Conservation (phyloP, 2,329 filamentous ascomycete genomes). For the Trichocomaceae sp. region DNA sequence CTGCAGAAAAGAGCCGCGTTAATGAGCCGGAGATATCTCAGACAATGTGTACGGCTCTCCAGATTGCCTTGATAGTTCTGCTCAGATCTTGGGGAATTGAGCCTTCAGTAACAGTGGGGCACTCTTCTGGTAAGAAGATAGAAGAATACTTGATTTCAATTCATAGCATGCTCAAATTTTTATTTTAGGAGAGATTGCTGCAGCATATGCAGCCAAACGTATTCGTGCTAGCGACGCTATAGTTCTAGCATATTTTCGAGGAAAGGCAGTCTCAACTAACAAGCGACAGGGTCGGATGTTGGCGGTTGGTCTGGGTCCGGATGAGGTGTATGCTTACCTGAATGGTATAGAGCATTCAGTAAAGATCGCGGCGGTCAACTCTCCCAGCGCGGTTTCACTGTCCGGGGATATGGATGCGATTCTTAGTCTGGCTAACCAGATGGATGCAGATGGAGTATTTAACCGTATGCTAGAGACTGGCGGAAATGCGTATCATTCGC, state of each 20-base stretch:
- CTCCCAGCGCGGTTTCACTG: conserved; percentile 23
- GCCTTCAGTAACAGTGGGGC: conserved; percentile 18
- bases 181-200: conserved; percentile 26
- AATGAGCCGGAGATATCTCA: too few relatives aligned
- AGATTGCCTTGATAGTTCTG: conserved; percentile 16
- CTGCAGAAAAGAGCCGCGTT: too few relatives aligned
- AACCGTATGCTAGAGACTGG: conserved; percentile 15
- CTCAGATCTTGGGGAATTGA: conserved; percentile 14
- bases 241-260: conserved; percentile 19
- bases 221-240: conserved; percentile 17
- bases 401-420: conserved; percentile 22
- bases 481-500: conserved; percentile 22
- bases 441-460: conserved; percentile 11
- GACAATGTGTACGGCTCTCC: too few relatives aligned
- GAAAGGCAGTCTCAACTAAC: neutral
- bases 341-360: neutral
- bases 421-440: too few relatives aligned
- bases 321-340: conserved; percentile 12
- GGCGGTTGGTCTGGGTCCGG: conserved; percentile 10
- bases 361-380: conserved; percentile 17
- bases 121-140: conserved; percentile 24
- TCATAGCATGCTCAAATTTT: too few relatives aligned
- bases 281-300: conserved; percentile 15
- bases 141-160: too few relatives aligned
- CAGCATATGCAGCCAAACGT: conserved; percentile 18